A percentile compares a stretch with the other conserved stretches of the same genome.
These are phyloP conservation scores for Fistulinella staudtii DNA, from an alignment of 1,284 basidiomycete species.

Conservation along the genomic window DNA sequence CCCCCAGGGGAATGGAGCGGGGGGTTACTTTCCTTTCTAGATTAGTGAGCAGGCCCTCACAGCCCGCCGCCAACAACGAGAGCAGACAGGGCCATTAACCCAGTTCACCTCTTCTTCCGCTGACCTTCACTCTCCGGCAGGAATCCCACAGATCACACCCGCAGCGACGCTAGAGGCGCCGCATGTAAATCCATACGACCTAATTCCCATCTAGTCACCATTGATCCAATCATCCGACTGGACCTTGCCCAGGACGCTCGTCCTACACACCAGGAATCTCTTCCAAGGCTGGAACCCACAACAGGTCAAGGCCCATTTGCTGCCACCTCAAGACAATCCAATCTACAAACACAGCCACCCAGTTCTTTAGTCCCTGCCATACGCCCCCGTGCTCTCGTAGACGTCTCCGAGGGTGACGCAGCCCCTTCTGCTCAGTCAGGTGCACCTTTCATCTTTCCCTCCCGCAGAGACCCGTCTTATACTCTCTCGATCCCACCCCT, in stretches of 20 bases:
- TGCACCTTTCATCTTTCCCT: slow-evolving; percentile 15
- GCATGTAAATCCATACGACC: slow-evolving; percentile 30
- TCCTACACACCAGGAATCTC: slow-evolving; percentile 42
- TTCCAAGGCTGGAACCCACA: slow-evolving; percentile 45
- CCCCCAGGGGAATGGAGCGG: slow-evolving; percentile 22
- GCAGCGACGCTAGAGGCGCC: slow-evolving; percentile 23
- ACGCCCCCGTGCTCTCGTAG: slow-evolving; percentile 59
- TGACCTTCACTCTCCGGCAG: slow-evolving; percentile 22
- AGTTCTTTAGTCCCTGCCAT: slow-evolving; percentile 55
- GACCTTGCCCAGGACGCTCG: slow-evolving; percentile 53
- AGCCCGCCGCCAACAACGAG: slow-evolving; percentile 28
- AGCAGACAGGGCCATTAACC: slow-evolving; percentile 14
- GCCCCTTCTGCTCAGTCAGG: slow-evolving; percentile 25
- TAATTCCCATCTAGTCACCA: slow-evolving; percentile 44
- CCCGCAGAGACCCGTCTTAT: not conserved
- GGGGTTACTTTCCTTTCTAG: slow-evolving; percentile 31
- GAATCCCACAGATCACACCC: slow-evolving; percentile 15
- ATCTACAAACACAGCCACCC: slow-evolving; percentile 29
- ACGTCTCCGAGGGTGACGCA: slow-evolving; percentile 45
- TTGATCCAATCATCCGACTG: slow-evolving; percentile 63
- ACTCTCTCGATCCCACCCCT: slow-evolving; percentile 9
- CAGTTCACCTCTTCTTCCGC: slow-evolving; percentile 12
- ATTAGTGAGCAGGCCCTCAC: slow-evolving; percentile 23
- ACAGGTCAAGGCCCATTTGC: slow-evolving; percentile 31
- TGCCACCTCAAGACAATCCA: slow-evolving; percentile 24